A percentile compares a stretch with the other conserved stretches of the same genome.
Evolutionary conservation across 345 rosid species (phyloP).

Genomic region (Melaleuca quinquenervia): DNA sequence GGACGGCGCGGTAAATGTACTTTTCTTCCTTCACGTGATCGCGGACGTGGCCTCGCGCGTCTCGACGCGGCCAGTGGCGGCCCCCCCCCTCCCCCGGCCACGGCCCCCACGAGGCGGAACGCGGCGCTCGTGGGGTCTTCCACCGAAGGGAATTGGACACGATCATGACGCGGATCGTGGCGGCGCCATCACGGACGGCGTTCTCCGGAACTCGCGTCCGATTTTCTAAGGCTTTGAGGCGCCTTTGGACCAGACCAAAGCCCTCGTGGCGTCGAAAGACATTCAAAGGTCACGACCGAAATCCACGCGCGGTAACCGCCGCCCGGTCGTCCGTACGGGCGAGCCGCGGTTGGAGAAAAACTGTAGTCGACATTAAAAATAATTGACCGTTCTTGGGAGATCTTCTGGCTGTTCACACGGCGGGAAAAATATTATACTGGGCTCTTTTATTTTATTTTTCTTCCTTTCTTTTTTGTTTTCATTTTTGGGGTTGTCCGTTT

Average conservation of each 20-base stretch:
- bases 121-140: neutral
- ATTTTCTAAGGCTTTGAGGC: neutral
- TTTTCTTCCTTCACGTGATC: neutral
- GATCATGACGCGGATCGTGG: neutral
- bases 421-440: too few relatives aligned
- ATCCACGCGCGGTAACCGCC: neutral
- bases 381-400: neutral
- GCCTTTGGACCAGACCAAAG: neutral
- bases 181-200: neutral
- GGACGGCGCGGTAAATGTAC: neutral
- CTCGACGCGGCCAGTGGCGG: neutral
- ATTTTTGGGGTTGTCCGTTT: accelerated
- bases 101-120: neutral
- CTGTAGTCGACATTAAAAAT: neutral
- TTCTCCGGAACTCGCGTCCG: neutral
- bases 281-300: neutral
- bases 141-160: neutral
- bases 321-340: neutral
- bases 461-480: neutral
- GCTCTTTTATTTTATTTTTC: too few relatives aligned
- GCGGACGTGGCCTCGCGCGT: neutral
- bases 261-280: neutral
- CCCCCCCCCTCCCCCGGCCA: too few relatives aligned
- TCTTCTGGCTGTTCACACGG: neutral
- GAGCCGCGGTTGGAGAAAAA: neutral